Conservation (phyloP, 2,329 filamentous ascomycete species). For the Cordyceps cateniannulata region DNA sequence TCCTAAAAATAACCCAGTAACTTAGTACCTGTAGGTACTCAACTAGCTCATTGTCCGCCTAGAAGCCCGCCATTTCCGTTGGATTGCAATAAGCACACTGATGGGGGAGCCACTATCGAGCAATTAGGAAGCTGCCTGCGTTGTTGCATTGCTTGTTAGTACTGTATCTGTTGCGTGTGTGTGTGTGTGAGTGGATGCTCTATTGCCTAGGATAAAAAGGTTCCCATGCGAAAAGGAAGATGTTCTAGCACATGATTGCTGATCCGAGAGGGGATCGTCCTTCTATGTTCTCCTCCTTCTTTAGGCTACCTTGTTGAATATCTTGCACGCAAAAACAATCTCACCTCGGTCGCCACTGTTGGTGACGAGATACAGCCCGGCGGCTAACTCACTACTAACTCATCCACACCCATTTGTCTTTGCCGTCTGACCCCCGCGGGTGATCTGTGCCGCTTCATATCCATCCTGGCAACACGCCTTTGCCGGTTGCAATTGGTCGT, state of each 20-base stretch:
- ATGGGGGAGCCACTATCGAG: not conserved
- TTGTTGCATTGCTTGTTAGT: not conserved
- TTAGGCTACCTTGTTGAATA: not conserved
- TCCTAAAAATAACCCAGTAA: no score
- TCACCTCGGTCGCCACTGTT: not conserved
- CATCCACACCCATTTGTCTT: not conserved
- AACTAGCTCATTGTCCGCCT: no score
- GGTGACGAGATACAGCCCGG: not conserved
- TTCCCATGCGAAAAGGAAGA: not conserved
- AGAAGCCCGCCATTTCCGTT: not conserved
- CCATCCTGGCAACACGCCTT: not conserved
- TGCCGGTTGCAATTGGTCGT: no score
- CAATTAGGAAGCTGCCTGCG: constrained; percentile 1
- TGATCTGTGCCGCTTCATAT: not conserved
- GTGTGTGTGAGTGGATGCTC: not conserved
- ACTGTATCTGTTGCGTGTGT: not conserved
- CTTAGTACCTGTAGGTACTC: no score
- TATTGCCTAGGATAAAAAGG: not conserved
- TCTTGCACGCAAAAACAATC: not conserved
- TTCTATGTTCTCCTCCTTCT: not conserved
- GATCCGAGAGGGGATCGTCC: not conserved
- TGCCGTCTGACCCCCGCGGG: not conserved
- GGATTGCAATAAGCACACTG: not conserved
- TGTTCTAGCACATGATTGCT: not conserved
- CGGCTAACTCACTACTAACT: not conserved